These are phyloP conservation scores for Evernia prunastri DNA, from an alignment of 495 filamentous ascomycete species.

Conservation along the genomic window DNA sequence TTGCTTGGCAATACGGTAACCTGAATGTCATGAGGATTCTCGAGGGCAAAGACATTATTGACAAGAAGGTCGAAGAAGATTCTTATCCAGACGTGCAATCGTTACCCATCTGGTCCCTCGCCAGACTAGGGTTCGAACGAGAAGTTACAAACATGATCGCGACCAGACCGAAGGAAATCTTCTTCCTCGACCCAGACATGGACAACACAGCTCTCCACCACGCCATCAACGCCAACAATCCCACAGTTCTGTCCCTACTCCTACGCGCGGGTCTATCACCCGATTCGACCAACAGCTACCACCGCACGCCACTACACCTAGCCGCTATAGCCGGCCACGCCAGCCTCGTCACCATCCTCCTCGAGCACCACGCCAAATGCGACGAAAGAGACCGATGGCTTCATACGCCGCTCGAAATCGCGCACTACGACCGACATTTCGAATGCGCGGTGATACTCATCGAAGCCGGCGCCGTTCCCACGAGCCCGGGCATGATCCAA, in stretches of 20 bases:
- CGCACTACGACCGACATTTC: conserved; percentile 47
- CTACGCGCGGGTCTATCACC: conserved; percentile 2
- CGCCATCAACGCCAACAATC: conserved; percentile 12
- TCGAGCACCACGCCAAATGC: not conserved
- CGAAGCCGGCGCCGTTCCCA: conserved; percentile 10
- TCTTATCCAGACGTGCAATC: not conserved
- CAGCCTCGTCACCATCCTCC: conserved; percentile 9
- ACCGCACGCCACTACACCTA: conserved; percentile 16
- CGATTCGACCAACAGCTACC: conserved; percentile 6
- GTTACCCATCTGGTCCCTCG: conserved; percentile 21
- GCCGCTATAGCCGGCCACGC: conserved; percentile 6
- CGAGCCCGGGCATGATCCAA: not conserved
- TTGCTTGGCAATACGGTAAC: conserved; percentile 25
- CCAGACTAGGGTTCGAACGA: conserved; percentile 6
- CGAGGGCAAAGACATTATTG: not conserved
- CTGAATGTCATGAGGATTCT: conserved; percentile 18
- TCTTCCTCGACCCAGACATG: conserved; percentile 17
- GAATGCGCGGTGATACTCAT: conserved; percentile 11
- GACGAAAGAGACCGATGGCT: conserved; percentile 10
- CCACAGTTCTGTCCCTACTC: conserved; percentile 8
- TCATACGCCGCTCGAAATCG: conserved; percentile 59
- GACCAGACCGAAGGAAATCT: conserved; percentile 2
- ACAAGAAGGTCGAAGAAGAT: not conserved
- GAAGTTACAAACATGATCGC: conserved; percentile 5
- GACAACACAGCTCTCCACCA: conserved; percentile 19